Base-by-base conservation (phyloP, 2,329 filamentous ascomycete genomes). In the Domatiomyces catenatus region DNA sequence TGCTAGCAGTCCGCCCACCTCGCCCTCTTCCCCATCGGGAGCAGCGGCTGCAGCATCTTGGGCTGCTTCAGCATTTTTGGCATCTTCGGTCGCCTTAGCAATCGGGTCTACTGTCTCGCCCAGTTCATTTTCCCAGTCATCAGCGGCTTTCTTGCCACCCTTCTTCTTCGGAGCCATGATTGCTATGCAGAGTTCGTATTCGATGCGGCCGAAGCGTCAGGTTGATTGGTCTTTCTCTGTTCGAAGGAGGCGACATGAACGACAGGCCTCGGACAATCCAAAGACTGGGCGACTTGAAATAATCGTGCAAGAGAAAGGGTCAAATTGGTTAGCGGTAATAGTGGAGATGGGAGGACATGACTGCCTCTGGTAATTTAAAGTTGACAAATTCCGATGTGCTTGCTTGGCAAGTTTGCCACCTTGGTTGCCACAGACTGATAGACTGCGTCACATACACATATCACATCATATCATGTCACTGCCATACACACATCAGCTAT, bases 121-220 rank as follows among this genome's bases (percentile, higher is more conserved):
- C 50, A 95, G 75, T 57, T 94, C 88, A 50, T 85, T 81, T 69
- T 96, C 92, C 90, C 90, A 95, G 75, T 95, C 87, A 63, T 94
- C 86, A 65, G 85, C 79, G 64, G 75, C 79, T 75, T 90, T 93
- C 49, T 61, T 61, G 70, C 82, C 84, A 66, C 83, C 84, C 79
- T 94, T 95, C 77, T 92, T 93, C 75, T 95, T 95, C 56, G 89
- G 89, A 64, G 89, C 73, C 90, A 95, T 24, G 22, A 24, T 96
- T 68, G 66, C 19, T 5, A 5, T 46, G 52, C 28, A 49, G 49
- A 24, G 50, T 28, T 47, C 32, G 32, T 39, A 26, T 52, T 48
- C 48, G 50, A 43, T 50, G 46, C 24, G 36, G 36, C 19, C 28
- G 22, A 47, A 48, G 24, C 48, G 17, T 52, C 24, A 52, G 42